These are phyloP conservation scores for Penicillium diatomitis DNA, from an alignment of 495 filamentous ascomycete species.

Conservation along the genomic window DNA sequence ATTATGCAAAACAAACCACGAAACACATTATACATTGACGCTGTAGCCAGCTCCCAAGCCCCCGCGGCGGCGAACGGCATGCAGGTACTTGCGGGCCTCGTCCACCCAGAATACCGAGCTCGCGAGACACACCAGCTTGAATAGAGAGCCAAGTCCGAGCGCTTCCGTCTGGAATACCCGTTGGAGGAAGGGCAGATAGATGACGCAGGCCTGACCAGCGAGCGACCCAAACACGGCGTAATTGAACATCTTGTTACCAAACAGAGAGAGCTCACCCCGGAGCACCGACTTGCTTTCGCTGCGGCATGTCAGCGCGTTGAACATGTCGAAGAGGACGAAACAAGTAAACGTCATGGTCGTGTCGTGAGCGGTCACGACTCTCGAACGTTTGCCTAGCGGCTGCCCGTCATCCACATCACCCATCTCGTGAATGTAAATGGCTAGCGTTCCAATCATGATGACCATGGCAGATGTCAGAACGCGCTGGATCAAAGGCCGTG, in stretches of 20 bases:
- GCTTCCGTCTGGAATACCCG: conserved; percentile 93
- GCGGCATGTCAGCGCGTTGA: conserved; percentile 89
- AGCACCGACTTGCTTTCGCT: conserved; percentile 85
- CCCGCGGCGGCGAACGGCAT: conserved; percentile 23
- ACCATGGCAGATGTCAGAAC: conserved; percentile 81
- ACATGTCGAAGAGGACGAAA: conserved; percentile 99
- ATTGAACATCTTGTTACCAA: conserved; percentile 90
- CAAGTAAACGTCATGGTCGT: conserved; percentile 99
- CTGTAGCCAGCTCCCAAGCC: conserved; percentile 35
- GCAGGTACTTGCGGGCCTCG: conserved; percentile 70
- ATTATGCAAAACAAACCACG: background rate
- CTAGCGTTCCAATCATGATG: conserved; percentile 86
- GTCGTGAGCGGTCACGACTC: conserved; percentile 79
- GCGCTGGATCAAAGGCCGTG: conserved; percentile 65
- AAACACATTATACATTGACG: conserved; percentile 30
- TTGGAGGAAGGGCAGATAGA: conserved; percentile 90
- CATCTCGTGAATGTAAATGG: conserved; percentile 89
- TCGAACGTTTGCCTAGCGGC: conserved; percentile 31
- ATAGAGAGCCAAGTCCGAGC: conserved; percentile 59
- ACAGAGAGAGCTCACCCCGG: conserved; percentile 71
- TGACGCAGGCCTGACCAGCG: conserved; percentile 76
- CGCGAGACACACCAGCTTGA: conserved; percentile 60
- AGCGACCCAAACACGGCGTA: conserved; percentile 81
- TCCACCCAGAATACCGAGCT: conserved; percentile 93
- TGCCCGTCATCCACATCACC: conserved; percentile 41